Conservation (phyloP, 139 green algal species). For the Tetradesmus obliquus region DNA sequence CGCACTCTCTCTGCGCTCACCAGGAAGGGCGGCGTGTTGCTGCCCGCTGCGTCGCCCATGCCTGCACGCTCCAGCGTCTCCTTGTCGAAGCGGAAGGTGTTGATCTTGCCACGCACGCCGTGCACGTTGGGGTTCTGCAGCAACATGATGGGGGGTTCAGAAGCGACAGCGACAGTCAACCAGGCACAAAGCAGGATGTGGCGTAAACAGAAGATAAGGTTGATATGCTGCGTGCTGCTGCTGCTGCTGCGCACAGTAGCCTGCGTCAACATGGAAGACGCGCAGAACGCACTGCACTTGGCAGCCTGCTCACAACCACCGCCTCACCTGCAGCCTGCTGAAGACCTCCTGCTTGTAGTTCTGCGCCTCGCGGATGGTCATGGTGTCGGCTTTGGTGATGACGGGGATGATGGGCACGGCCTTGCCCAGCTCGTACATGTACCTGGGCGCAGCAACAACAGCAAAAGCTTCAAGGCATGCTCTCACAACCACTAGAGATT, state of each 20-base stretch:
- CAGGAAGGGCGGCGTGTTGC: constrained; percentile 41
- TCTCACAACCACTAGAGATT: no score
- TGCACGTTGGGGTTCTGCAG: constrained; percentile 50
- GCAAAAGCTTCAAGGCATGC: not conserved
- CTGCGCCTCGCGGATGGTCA: constrained; percentile 79
- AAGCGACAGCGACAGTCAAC: not conserved
- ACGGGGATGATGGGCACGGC: constrained; percentile 80
- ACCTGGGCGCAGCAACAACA: constrained; percentile 7
- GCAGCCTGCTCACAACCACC: not conserved
- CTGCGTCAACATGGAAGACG: no score
- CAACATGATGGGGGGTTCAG: not conserved
- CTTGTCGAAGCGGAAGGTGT: constrained; percentile 84
- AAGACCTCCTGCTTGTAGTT: constrained; percentile 74
- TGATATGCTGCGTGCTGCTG: no score
- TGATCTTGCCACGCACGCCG: constrained; percentile 71
- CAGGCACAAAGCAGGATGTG: no score
- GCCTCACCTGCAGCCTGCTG: constrained; percentile 63
- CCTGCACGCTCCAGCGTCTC: constrained; percentile 73
- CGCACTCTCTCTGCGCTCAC: no score
- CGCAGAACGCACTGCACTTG: not conserved
- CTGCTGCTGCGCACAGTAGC: no score
- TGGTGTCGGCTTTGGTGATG: constrained; percentile 84
- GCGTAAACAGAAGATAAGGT: no score
- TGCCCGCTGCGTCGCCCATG: constrained; percentile 48
- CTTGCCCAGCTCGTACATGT: constrained; percentile 70